Evolutionary conservation across 2,329 filamentous ascomycete species (phyloP).

Genomic region (Xylariaceae sp.): DNA sequence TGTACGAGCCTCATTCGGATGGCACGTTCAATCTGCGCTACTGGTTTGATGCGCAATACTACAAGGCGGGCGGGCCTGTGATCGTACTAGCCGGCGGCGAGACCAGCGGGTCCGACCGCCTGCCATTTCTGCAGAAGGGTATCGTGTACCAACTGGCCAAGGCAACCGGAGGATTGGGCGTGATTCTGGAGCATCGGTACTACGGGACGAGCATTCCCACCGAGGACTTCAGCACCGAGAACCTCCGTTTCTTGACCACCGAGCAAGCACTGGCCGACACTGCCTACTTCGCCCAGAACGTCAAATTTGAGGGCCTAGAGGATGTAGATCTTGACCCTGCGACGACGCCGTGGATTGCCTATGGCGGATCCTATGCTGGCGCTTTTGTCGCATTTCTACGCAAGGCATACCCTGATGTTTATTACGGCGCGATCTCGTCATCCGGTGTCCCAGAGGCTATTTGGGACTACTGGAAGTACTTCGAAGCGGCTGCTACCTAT

Average conservation of each 20-base stretch:
- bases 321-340: constrained; percentile 61
- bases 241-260: constrained; percentile 75
- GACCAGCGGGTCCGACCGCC: constrained; percentile 55
- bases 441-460: constrained; percentile 77
- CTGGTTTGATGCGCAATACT: constrained; percentile 77
- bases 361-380: constrained; percentile 81
- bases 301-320: constrained; percentile 67
- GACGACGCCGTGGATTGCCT: constrained; percentile 68
- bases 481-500: constrained; percentile 45
- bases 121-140: constrained; percentile 73
- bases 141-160: constrained; percentile 67
- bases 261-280: constrained; percentile 79
- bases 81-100: constrained; percentile 74
- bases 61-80: constrained; percentile 73
- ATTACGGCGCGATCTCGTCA: constrained; percentile 74
- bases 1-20: constrained; percentile 72
- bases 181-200: constrained; percentile 84
- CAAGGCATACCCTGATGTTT: constrained; percentile 71
- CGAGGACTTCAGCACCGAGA: constrained; percentile 60
- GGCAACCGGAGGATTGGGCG: constrained; percentile 69
- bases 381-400: constrained; percentile 74
- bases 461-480: constrained; percentile 68
- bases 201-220: constrained; percentile 75
- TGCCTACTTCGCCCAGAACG: constrained; percentile 72
- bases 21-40: constrained; percentile 69